These are phyloP conservation scores for Rhodosporidiobolus sp. DNA, from an alignment of 768 basidiomycete species.

Conservation along the genomic window DNA sequence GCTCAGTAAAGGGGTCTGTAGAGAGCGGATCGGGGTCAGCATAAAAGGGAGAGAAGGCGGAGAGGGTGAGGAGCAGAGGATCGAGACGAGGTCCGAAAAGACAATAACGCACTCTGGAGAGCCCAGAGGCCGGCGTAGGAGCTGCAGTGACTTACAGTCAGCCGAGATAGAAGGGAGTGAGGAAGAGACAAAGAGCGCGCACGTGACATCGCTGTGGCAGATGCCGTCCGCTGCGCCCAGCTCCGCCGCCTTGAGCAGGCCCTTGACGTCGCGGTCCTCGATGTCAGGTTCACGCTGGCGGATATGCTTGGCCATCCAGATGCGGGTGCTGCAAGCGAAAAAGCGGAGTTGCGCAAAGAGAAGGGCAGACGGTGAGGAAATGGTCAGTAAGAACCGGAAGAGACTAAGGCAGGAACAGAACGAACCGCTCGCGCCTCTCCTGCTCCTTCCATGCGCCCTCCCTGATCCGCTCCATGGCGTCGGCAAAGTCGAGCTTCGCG, in stretches of 20 bases:
- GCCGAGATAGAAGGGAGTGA: neutral
- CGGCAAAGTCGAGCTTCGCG: constrained; percentile 36
- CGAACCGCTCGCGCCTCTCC: constrained; percentile 17
- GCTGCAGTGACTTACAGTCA: neutral
- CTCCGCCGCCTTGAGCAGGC: constrained; percentile 30
- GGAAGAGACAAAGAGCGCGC: neutral
- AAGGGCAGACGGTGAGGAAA: too few relatives aligned
- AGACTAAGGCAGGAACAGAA: too few relatives aligned
- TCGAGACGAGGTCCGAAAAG: neutral
- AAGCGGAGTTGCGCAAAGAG: too few relatives aligned
- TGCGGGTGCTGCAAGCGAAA: constrained; percentile 1
- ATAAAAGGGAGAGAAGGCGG: neutral
- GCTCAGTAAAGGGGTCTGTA: constrained; percentile 36
- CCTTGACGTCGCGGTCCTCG: constrained; percentile 23
- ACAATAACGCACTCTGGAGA: constrained; percentile 21
- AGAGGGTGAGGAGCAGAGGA: too few relatives aligned
- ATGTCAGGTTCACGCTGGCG: constrained; percentile 23
- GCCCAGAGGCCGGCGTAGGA: constrained; percentile 37
- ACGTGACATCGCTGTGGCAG: constrained; percentile 17
- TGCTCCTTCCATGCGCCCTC: constrained; percentile 33
- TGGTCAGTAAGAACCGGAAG: too few relatives aligned
- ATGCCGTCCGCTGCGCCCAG: constrained; percentile 35
- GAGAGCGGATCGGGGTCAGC: too few relatives aligned
- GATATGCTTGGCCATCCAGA: constrained; percentile 28
- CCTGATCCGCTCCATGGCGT: constrained; percentile 35